Evolutionary conservation across 768 basidiomycete genomes (phyloP), one percentile per base, ranked within the genome.

Genomic region (Lentinus brumalis): DNA sequence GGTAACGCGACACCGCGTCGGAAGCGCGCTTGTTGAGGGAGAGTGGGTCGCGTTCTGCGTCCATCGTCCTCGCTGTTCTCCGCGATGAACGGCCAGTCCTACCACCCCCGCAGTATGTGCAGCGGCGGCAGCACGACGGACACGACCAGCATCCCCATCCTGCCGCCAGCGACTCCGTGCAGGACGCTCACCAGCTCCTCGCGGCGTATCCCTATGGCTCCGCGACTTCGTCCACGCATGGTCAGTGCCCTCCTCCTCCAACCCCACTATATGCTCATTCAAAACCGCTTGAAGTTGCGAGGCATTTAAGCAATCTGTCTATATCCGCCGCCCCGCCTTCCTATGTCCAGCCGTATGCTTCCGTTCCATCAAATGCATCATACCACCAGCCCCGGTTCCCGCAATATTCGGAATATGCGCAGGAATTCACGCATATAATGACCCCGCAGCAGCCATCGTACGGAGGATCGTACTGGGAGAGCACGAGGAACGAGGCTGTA

Each of bases 181-280:
- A 89, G 52, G 85, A 86, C 71, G 86, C 88, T 2, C 89, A 90
- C 63, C 75, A 81, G 54, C 73, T 92, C 29, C 78, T 90, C 49
- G 82, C 84, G 4, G 77, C 82, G 38, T 92, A 91, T 71, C 88
- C 91, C 41, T 80, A 87, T 67, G 87, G 87, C 41, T 91, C 90
- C 60, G 86, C 87, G 30, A 89, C 86, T 4, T 89, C 90, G n/a
- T 83, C 89, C 8, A 79, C 84, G 40, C 91, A 92, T 69, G 89
- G 91, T 90, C 69, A 62, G 75, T 52, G 5, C 6, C 60, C 50
- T 62, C 61, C 15, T 18, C 60, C 49, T 62, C 61, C 5, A 15
- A 29, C 30, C 15, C 70, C 46, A 35, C 52, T 46, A 63, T 64
- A 69, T 69, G 66, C 56, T 69, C n/a, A 64, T 31, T 21, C 40